Evolutionary conservation across 1,284 basidiomycete genomes (phyloP), one percentile per base, ranked within the genome.

Genomic region (Porodaedalea pini): DNA sequence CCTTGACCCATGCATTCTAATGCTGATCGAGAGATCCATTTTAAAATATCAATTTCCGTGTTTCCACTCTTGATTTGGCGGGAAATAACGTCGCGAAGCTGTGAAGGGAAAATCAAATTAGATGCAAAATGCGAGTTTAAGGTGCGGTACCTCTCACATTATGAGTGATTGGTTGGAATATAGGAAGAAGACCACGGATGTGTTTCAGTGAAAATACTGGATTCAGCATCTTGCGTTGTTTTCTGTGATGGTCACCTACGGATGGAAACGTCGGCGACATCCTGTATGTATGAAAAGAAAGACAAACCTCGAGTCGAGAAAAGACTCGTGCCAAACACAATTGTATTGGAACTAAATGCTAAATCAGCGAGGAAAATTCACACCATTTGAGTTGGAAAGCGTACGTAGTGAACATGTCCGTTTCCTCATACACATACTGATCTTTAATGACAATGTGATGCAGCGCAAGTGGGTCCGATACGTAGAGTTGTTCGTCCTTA

Each of bases 1-100:
- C 65, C 70, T 54, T 72, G 71, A 11, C 69, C 70, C 48, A 75
- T 66, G 11, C 69, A 63, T 60, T 75, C 72, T 13, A 75, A 65
- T 19, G 72, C 69, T 4, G 68, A 65, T 44, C 69, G 68, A 11
- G 64, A 66, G 65, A 69, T 69, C 68, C 71, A 73, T 13, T 61
- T 40, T 5, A 69, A 55, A 34, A 75, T 60, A 55, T 73, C 68
- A 31, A 74, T 56, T 41, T 70, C 69, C 21, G 58, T 54, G 1
- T 63, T 59, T 21, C 63, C 66, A 21, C 27, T 36, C 25, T 17
- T 21, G 65, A 60, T 25, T 57, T 61, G 29, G n/a, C 31, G 6
- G 37, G 31, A 51, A 17, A 68, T 57, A 8, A 64, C 64, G 7
- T 61, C 57, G 4, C 59, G 58, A 3, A 68, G 62, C 68, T 67